These are phyloP conservation scores for Lachnellula arida DNA, from an alignment of 2,329 filamentous ascomycete species.

Conservation along the genomic window DNA sequence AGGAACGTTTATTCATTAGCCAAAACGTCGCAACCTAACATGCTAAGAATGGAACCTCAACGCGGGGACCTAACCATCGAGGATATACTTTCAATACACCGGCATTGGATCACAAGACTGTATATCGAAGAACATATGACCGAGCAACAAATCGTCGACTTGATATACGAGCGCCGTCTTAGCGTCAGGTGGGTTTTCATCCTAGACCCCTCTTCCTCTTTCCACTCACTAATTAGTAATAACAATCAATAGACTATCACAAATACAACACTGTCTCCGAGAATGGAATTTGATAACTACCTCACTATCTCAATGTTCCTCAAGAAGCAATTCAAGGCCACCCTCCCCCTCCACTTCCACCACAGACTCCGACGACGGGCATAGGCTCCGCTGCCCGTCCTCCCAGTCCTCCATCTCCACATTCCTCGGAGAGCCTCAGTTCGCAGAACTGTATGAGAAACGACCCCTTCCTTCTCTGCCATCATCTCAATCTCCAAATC, in stretches of 20 bases:
- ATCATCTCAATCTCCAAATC: not conserved
- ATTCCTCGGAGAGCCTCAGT: slow-evolving; percentile 9
- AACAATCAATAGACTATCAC: slow-evolving; percentile 11
- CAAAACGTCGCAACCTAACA: not conserved
- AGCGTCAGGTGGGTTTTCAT: slow-evolving; percentile 15
- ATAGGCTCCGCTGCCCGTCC: slow-evolving; percentile 5
- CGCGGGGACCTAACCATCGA: slow-evolving; percentile 19
- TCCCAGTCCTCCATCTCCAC: slow-evolving; percentile 4
- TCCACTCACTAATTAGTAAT: slow-evolving; percentile 1
- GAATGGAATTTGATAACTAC: slow-evolving; percentile 15
- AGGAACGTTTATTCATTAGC: not conserved
- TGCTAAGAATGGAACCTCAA: slow-evolving; percentile 15
- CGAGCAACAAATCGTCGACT: slow-evolving; percentile 18
- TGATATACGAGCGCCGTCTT: slow-evolving; percentile 14
- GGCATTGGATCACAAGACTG: slow-evolving; percentile 18
- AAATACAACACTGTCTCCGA: slow-evolving; percentile 18
- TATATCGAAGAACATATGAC: slow-evolving; percentile 21
- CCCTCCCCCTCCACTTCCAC: not conserved
- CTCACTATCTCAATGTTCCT: slow-evolving; percentile 3
- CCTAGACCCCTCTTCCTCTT: not conserved
- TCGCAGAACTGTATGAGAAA: slow-evolving; percentile 11
- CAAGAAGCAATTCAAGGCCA: not conserved
- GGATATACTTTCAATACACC: slow-evolving; percentile 20
- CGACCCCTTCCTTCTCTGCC: slow-evolving; percentile 17
- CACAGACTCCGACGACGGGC: slow-evolving; percentile 4